Percentiles rank a stretch among this genome's conserved stretches.
These are phyloP conservation scores for Nicotiana undulata DNA, from an alignment of 257 asterid genomes.

Conservation along the genomic window DNA sequence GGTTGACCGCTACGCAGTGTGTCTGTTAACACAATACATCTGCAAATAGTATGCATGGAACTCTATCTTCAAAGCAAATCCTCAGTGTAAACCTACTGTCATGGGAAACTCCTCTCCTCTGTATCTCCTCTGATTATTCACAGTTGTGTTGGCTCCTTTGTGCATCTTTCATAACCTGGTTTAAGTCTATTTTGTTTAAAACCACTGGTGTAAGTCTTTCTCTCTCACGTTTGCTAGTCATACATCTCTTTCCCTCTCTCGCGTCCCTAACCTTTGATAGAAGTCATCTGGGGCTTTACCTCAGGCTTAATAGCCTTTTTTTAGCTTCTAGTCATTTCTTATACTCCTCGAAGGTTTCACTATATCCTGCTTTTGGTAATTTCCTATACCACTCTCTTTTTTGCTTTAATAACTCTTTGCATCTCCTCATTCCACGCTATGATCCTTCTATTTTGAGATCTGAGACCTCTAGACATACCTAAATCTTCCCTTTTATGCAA, in stretches of 20 bases:
- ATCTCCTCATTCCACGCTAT: background rate
- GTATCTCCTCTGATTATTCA: no score
- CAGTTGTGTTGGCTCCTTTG: no score
- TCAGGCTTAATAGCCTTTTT: background rate
- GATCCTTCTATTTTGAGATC: background rate
- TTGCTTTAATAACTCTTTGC: background rate
- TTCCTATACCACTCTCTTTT: background rate
- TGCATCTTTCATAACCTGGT: background rate
- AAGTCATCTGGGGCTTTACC: background rate
- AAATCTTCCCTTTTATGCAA: background rate
- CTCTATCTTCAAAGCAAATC: background rate
- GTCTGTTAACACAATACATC: background rate
- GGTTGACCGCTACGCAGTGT: background rate
- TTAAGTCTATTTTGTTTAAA: background rate
- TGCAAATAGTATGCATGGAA: background rate
- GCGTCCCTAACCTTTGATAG: background rate
- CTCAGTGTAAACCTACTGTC: no score
- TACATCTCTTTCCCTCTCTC: background rate
- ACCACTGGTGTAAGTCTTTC: background rate
- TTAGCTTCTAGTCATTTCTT: background rate
- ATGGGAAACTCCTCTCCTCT: no score
- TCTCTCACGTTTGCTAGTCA: background rate
- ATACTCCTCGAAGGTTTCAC: background rate
- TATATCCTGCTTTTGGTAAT: background rate
- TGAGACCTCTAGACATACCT: background rate